Evolutionary conservation across 148 eudicot genomes (phyloP).

Genomic region (Cornus florida): DNA sequence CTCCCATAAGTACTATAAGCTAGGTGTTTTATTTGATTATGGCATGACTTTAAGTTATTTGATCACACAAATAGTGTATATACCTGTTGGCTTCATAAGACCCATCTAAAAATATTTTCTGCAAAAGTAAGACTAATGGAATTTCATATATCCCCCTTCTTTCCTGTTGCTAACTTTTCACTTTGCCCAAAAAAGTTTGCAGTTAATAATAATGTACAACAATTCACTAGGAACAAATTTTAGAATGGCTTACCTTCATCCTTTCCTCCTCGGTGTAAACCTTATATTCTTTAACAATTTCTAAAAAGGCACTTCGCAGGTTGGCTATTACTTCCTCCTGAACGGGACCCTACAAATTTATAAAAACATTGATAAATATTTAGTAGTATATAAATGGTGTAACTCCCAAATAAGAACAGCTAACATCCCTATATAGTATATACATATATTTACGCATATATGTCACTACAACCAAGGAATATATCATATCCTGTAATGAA

Average conservation of each 20-base stretch:
- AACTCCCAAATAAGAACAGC: background rate
- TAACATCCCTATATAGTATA: background rate
- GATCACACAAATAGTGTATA: background rate
- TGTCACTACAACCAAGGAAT: background rate
- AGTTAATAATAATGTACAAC: background rate
- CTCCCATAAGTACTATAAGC: background rate
- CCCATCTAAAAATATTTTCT: background rate
- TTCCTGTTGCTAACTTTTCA: background rate
- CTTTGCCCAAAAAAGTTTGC: background rate
- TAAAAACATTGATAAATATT: background rate
- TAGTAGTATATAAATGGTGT: background rate
- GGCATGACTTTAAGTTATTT: background rate
- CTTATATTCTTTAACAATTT: slow-evolving; percentile 78
- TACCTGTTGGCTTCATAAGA: no score
- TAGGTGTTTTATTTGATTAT: background rate
- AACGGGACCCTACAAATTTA: slow-evolving; percentile 75
- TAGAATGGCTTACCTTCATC: slow-evolving; percentile 48
- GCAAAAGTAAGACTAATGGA: no score
- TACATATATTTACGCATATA: no score
- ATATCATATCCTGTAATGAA: background rate
- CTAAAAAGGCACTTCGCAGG: slow-evolving; percentile 70
- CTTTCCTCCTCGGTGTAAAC: slow-evolving; percentile 73
- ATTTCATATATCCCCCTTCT: background rate
- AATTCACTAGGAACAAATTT: background rate
- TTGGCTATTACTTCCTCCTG: slow-evolving; percentile 87